These are phyloP conservation scores for Ehretia macrophylla DNA, from an alignment of 257 asterid genomes.

Conservation along the genomic window DNA sequence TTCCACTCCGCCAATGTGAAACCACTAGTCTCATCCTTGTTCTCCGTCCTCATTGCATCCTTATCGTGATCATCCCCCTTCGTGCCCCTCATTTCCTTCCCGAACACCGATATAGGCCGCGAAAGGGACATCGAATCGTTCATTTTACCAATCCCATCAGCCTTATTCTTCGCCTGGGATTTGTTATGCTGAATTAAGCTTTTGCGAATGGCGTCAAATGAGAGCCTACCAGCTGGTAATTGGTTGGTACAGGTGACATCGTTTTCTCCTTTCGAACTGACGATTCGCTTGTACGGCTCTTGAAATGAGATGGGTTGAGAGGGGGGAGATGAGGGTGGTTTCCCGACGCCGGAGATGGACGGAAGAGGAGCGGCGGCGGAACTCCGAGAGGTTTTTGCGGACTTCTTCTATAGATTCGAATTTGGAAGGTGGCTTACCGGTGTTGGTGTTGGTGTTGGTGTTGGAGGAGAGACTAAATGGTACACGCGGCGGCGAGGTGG, in stretches of 20 bases:
- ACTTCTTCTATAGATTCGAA: neutral
- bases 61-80: neutral
- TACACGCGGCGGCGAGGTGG: slow-evolving; percentile 5
- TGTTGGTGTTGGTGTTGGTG: neutral
- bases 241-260: neutral
- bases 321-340: neutral
- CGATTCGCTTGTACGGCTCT: slow-evolving; percentile 28
- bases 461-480: slow-evolving; percentile 10
- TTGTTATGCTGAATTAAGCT: slow-evolving; percentile 6
- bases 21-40: slow-evolving; percentile 46
- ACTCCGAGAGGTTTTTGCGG: slow-evolving; percentile 15
- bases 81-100: slow-evolving; percentile 7
- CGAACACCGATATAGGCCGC: slow-evolving; percentile 5
- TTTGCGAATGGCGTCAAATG: slow-evolving; percentile 14
- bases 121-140: slow-evolving; percentile 6
- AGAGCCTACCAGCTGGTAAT: neutral
- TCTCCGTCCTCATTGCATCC: slow-evolving; percentile 18
- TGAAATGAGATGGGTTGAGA: slow-evolving; percentile 15
- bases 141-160: neutral
- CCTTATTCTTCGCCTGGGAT: neutral
- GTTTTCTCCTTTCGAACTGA: slow-evolving; percentile 1
- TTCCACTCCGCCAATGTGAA: slow-evolving; percentile 68
- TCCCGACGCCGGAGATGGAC: slow-evolving; percentile 4
- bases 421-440: slow-evolving; percentile 2
- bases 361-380: slow-evolving; percentile 24